Percentiles rank a stretch among this genome's conserved stretches.
phyloP scores from a whole-genome alignment of 2,329 filamentous ascomycete species.

The Grosmannia huntii region DNA sequence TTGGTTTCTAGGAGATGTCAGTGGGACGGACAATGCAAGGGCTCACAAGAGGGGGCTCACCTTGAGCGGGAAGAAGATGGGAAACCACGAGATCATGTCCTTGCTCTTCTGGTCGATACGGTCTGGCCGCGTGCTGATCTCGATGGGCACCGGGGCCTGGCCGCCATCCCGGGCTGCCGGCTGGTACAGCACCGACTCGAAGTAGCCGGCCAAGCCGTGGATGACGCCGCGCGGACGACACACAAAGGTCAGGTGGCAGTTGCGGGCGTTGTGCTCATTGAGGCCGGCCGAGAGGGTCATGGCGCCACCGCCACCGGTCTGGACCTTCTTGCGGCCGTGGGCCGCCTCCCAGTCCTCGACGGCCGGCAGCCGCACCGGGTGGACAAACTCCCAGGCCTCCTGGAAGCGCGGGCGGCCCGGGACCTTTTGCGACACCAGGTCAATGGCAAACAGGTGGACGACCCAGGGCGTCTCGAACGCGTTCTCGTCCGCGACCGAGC shows the following conservation, averaged over 20 bases:
- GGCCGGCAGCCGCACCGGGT: slow-evolving; percentile 47
- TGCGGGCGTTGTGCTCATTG: slow-evolving; percentile 86
- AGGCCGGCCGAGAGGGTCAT: slow-evolving; percentile 65
- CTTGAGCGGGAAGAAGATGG: slow-evolving; percentile 94
- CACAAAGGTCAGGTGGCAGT: slow-evolving; percentile 65
- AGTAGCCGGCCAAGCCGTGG: slow-evolving; percentile 88
- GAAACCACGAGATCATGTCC: slow-evolving; percentile 99
- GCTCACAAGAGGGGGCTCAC: slow-evolving; percentile 32
- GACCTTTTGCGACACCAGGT: slow-evolving; percentile 61
- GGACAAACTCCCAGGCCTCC: slow-evolving; percentile 67
- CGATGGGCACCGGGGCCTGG: slow-evolving; percentile 44
- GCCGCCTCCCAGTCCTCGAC: slow-evolving; percentile 19
- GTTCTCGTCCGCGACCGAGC: slow-evolving; percentile 47
- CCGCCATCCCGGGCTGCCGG: slow-evolving; percentile 23
- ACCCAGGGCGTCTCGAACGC: slow-evolving; percentile 91
- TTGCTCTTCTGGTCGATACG: slow-evolving; percentile 86
- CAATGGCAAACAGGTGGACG: slow-evolving; percentile 79
- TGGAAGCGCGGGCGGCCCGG: slow-evolving; percentile 54
- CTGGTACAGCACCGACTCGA: slow-evolving; percentile 87
- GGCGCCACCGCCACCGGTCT: slow-evolving; percentile 57
- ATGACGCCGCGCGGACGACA: slow-evolving; percentile 69
- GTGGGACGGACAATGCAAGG: neutral
- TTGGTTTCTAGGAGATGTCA: slow-evolving; percentile 50
- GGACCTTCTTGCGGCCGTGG: slow-evolving; percentile 42
- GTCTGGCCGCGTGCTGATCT: slow-evolving; percentile 85